Conservation (phyloP, 2,329 filamentous ascomycete genomes). For the Ilyonectria mors-panacis region DNA sequence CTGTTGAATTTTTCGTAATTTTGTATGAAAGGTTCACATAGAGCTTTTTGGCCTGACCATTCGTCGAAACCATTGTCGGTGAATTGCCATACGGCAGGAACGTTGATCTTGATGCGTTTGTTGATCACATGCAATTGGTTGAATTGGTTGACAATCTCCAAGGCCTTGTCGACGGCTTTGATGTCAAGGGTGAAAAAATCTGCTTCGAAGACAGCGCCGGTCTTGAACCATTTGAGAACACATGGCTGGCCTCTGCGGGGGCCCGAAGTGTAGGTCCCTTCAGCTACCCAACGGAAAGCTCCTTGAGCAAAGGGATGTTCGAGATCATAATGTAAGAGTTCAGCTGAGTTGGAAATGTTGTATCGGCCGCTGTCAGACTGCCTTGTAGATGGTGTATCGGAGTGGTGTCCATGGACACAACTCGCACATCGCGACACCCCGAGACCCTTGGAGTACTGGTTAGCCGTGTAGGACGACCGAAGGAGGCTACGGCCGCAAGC, state of each 20-base stretch:
- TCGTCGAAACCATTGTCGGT: not conserved
- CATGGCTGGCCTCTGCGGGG: constrained; percentile 50
- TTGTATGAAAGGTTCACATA: constrained; percentile 58
- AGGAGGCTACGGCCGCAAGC: constrained; percentile 2
- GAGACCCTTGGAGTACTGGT: constrained; percentile 23
- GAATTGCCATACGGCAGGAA: constrained; percentile 52
- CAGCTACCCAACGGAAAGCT: constrained; percentile 33
- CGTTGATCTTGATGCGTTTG: constrained; percentile 55
- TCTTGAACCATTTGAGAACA: constrained; percentile 58
- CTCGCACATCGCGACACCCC: constrained; percentile 27
- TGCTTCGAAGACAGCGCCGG: constrained; percentile 50
- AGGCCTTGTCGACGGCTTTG: constrained; percentile 53
- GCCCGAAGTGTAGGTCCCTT: constrained; percentile 50
- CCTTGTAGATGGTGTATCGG: not conserved
- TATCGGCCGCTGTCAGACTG: constrained; percentile 33
- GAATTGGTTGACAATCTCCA: constrained; percentile 55
- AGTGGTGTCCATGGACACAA: constrained; percentile 32
- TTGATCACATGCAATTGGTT: constrained; percentile 50
- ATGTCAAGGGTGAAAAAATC: constrained; percentile 57
- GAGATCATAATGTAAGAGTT: not conserved
- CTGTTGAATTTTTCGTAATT: constrained; percentile 63
- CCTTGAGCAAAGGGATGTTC: constrained; percentile 30
- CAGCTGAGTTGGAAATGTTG: constrained; percentile 15
- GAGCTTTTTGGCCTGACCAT: constrained; percentile 38
- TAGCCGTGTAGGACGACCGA: constrained; percentile 9